These are phyloP conservation scores for Dalechampia spathulata DNA, from an alignment of 441 rosid species.

Conservation along the genomic window DNA sequence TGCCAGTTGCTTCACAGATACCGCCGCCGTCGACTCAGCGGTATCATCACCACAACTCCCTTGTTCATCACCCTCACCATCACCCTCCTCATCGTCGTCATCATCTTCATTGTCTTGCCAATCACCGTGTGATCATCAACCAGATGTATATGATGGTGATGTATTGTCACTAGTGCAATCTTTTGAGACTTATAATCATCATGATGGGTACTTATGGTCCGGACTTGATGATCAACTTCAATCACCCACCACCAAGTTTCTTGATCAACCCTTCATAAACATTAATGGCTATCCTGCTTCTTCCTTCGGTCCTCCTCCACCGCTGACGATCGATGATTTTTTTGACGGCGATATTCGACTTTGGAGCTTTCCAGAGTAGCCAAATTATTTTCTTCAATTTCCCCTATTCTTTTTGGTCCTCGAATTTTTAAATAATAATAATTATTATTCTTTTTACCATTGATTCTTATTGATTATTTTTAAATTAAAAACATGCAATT, in stretches of 20 bases:
- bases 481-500: no score
- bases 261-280: constrained; percentile 39
- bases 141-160: constrained; percentile 38
- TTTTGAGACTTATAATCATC: constrained; percentile 2
- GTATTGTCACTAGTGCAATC: constrained; percentile 38
- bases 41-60: constrained; percentile 26
- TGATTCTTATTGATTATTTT: constrained; percentile 9
- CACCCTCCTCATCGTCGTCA: constrained; percentile 29
- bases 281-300: constrained; percentile 11
- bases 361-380: constrained; percentile 62
- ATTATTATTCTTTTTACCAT: constrained; percentile 12
- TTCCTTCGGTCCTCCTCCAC: constrained; percentile 20
- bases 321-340: constrained; percentile 34
- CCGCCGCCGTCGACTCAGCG: constrained; percentile 21
- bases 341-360: constrained; percentile 57
- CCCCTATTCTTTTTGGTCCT: not conserved
- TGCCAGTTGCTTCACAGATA: constrained; percentile 18
- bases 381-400: no score
- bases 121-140: constrained; percentile 43
- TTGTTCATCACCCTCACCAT: no score
- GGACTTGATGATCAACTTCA: constrained; percentile 30
- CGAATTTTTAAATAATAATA: no score
- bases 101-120: constrained; percentile 27
- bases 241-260: constrained; percentile 31
- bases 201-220: constrained; percentile 25